Base-by-base conservation (phyloP, 202 grass and related monocot species). In the Schoenoplectus tabernaemontani region DNA sequence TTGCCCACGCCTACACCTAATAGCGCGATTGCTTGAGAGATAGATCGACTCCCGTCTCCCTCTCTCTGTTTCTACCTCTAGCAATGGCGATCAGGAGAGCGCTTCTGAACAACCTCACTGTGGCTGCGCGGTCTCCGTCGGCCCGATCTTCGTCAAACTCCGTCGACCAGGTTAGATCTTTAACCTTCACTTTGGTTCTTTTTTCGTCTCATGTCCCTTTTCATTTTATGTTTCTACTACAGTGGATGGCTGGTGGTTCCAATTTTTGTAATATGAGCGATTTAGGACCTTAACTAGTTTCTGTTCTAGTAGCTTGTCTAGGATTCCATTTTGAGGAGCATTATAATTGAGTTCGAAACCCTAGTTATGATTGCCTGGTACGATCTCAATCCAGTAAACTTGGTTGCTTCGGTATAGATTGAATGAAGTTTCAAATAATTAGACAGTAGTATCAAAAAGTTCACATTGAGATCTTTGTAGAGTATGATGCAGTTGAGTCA, bases 11-110 rank as follows among this genome's bases (percentile, higher is more conserved):
- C 50, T n/a, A n/a, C n/a, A n/a, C 56, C 77, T 33, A 60, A 26
- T 37, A 41, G 15, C 54, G 50, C 67, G 39, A 59, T 15, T 23
- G 16, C 16, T 30, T 19, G 3, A 80, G 58, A 53, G 44, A 6
- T 48, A 80, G 78, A 80, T 80, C 78, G 44, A 64, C n/a, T n/a
- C n/a, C n/a, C n/a, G n/a, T n/a, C 39, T 62, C 56, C n/a, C 1
- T 42, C 20, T 42, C 59, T 38, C 78, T 60, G 1, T n/a, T n/a
- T n/a, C n/a, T n/a, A n/a, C 15, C 38, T 47, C 77, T 30, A 53
- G 59, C 58, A 80, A 80, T 80, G 78, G 78, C 78, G 58, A 80
- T 80, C 78, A 50, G 78, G 28, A 32, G 78, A 64, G 59, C 60
- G 59, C 58, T 80, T 80, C 78, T 80, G 22, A 62, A 13, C 42